Evolutionary conservation across 306 rosid species (phyloP).

Genomic region (Begonia masoniana): DNA sequence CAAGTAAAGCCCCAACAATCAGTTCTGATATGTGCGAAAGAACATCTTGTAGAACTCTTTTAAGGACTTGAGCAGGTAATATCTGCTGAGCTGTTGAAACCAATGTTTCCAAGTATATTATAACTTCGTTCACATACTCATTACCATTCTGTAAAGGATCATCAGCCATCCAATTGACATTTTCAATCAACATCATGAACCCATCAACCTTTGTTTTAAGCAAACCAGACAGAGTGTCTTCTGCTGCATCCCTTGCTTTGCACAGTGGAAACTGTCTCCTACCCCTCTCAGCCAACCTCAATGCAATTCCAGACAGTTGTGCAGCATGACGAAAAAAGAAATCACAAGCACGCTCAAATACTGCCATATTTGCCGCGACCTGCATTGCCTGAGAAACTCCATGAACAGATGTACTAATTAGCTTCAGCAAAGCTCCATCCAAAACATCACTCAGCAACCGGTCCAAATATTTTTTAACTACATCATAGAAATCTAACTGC

Average conservation of each 20-base stretch:
- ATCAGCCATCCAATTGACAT: conserved; percentile 80
- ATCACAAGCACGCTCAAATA: conserved; percentile 90
- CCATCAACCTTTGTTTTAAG: conserved; percentile 59
- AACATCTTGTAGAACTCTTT: conserved; percentile 75
- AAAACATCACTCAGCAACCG: conserved; percentile 66
- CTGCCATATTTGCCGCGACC: conserved; percentile 93
- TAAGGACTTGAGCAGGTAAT: conserved; percentile 79
- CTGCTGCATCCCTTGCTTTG: conserved; percentile 89
- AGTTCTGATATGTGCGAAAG: conserved; percentile 76
- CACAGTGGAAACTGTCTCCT: conserved; percentile 73
- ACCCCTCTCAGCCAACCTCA: conserved; percentile 92
- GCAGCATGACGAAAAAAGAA: conserved; percentile 97
- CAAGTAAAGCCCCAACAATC: conserved; percentile 60
- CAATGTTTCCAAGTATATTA: conserved; percentile 82
- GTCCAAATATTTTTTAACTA: conserved; percentile 88
- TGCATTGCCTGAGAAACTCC: conserved; percentile 96
- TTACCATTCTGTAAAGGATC: conserved; percentile 68
- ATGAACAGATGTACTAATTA: conserved; percentile 52
- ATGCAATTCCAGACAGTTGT: conserved; percentile 87
- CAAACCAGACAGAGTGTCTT: conserved; percentile 47
- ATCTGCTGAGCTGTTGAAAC: conserved; percentile 94
- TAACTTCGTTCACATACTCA: conserved; percentile 85
- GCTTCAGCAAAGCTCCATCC: conserved; percentile 75
- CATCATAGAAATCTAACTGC: conserved; percentile 88
- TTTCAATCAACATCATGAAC: conserved; percentile 72